phyloP scores from a whole-genome alignment of 2,329 filamentous ascomycete species.

The Penicillium palitans region DNA sequence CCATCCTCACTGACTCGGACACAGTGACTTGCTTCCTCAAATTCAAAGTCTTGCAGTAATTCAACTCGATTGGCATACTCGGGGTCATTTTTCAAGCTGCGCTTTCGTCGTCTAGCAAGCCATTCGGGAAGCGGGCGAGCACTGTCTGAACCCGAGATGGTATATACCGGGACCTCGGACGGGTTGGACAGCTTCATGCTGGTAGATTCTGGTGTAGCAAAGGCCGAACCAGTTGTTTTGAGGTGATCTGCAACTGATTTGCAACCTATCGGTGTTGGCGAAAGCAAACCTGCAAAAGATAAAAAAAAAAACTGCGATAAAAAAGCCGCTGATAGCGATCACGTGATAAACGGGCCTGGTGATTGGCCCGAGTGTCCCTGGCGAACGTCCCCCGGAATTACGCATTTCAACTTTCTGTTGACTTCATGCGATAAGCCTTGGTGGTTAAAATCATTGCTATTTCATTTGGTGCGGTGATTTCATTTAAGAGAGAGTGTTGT shows the following conservation, averaged over 20 bases:
- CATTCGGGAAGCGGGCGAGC: conserved; percentile 90
- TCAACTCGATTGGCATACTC: conserved; percentile 94
- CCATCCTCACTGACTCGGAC: conserved; percentile 91
- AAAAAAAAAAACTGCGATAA: conserved; percentile 30
- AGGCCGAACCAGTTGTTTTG: conserved; percentile 9
- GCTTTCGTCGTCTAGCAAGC: conserved; percentile 85
- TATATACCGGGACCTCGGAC: conserved; percentile 86
- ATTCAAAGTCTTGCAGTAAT: conserved; percentile 94
- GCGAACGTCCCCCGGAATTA: conserved; percentile 36
- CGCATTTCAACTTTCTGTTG: conserved; percentile 18
- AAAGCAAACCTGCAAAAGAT: conserved; percentile 16
- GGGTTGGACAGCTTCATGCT: conserved; percentile 60
- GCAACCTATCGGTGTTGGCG: conserved; percentile 5
- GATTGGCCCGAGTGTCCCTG: conserved; percentile 36
- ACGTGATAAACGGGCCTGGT: conserved; percentile 32
- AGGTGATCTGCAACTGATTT: conserved; percentile 12
- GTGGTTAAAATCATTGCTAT: neutral
- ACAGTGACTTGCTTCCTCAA: conserved; percentile 91
- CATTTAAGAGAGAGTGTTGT: conserved; percentile 10
- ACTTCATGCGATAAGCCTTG: conserved; percentile 9
- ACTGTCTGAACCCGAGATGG: conserved; percentile 86
- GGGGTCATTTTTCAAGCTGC: conserved; percentile 85
- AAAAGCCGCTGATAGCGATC: conserved; percentile 28
- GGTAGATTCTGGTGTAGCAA: conserved; percentile 26
- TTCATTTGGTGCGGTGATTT: neutral